Conservation (phyloP, 176 grass and related monocot genomes). For the Hordeum vulgare region MorexV3_pseudomolecules_assembly NC_058520.1:570174242-570174741, state of each 20-base stretch:
- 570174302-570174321: conserved; percentile 82
- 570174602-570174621: conserved; percentile 56
- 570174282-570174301: conserved; percentile 85
- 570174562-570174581: conserved; percentile 88
- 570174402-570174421: conserved; percentile 69
- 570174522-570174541: conserved; percentile 85
- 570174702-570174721: conserved; percentile 85
- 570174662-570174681: conserved; percentile 84
- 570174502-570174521: conserved; percentile 85
- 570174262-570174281: conserved; percentile 90
- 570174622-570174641: conserved; percentile 59
- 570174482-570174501: conserved; percentile 79
- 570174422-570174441: conserved; percentile 74
- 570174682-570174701: conserved; percentile 90
- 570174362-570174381: conserved; percentile 91
- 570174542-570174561: conserved; percentile 73
- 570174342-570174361: conserved; percentile 94
- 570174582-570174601: conserved; percentile 49
- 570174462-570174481: conserved; percentile 78
- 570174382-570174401: conserved; percentile 70
- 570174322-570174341: conserved; percentile 88
- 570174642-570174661: conserved; percentile 63
- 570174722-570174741: conserved; percentile 73
- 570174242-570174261: conserved; percentile 59
- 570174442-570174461: conserved; percentile 91